Conservation (phyloP, 2,329 filamentous ascomycete genomes). For the Diaporthe velutina region DNA sequence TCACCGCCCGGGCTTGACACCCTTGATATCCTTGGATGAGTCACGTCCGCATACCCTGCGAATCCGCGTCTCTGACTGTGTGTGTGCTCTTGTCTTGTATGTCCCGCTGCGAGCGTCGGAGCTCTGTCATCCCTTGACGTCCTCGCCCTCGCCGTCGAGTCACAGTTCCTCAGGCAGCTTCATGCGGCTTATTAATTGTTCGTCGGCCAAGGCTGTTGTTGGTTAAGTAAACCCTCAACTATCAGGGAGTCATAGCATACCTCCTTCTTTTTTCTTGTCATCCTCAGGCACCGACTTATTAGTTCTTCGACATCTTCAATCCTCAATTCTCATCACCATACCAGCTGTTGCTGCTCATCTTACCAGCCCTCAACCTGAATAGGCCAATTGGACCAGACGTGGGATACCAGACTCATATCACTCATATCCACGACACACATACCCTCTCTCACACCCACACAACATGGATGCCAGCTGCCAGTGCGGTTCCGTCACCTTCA, state of each 20-base stretch:
- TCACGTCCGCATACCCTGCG: slow-evolving; percentile 11
- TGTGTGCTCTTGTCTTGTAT: not conserved
- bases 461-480: slow-evolving; percentile 73
- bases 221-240: not conserved
- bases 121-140: not conserved
- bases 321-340: not conserved
- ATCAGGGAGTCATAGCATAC: not conserved
- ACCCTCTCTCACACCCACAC: no score
- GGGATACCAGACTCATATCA: not conserved
- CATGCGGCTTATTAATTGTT: slow-evolving; percentile 21
- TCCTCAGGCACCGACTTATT: slow-evolving; percentile 2
- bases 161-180: slow-evolving; percentile 18
- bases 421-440: not conserved
- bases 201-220: not conserved
- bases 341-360: not conserved
- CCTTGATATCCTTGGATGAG: not conserved
- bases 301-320: not conserved
- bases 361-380: not conserved
- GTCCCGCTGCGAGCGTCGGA: slow-evolving; percentile 1
- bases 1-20: not conserved
- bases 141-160: slow-evolving; percentile 22
- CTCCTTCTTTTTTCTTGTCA: not conserved
- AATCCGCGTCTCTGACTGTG: slow-evolving; percentile 19
- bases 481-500: slow-evolving; percentile 74
- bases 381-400: slow-evolving; percentile 17